Conservation (phyloP, 176 grass and related monocot species). For the Musa acuminata region DNA sequence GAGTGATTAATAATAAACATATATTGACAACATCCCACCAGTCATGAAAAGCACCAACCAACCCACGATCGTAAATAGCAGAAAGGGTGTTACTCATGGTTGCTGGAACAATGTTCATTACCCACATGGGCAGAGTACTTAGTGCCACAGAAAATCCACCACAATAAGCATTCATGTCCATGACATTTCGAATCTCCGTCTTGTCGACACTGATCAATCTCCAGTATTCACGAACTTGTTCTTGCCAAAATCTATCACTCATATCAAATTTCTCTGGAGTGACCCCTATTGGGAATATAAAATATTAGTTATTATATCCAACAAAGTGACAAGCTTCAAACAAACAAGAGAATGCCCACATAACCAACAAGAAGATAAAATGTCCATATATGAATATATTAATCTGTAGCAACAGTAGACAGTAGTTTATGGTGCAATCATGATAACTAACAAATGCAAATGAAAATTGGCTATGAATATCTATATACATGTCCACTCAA, state of each 20-base stretch:
- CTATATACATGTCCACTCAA: too few species aligned
- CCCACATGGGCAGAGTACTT: slow-evolving; percentile 62
- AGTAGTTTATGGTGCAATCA: too few species aligned
- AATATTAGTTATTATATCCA: slow-evolving; percentile 18
- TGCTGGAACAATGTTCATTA: slow-evolving; percentile 88
- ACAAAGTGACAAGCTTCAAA: background rate
- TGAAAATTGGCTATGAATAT: background rate
- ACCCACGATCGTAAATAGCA: slow-evolving; percentile 73
- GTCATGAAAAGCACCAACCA: slow-evolving; percentile 82
- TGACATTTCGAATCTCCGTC: slow-evolving; percentile 64
- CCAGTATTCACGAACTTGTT: slow-evolving; percentile 71
- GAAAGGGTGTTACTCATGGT: slow-evolving; percentile 56
- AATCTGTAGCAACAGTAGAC: background rate
- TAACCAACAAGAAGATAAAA: background rate
- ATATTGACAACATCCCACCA: slow-evolving; percentile 47
- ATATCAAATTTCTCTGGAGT: slow-evolving; percentile 49
- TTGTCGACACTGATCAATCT: slow-evolving; percentile 50
- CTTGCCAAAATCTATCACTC: slow-evolving; percentile 67
- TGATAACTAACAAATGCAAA: background rate
- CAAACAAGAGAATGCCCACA: background rate
- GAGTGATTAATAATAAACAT: background rate
- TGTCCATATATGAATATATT: background rate
- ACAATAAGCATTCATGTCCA: slow-evolving; percentile 97
- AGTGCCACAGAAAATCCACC: slow-evolving; percentile 81
- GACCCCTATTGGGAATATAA: slow-evolving; percentile 51